Evolutionary conservation across 2,329 filamentous ascomycete genomes (phyloP).

Genomic region (Lecanicillium sp.): DNA sequence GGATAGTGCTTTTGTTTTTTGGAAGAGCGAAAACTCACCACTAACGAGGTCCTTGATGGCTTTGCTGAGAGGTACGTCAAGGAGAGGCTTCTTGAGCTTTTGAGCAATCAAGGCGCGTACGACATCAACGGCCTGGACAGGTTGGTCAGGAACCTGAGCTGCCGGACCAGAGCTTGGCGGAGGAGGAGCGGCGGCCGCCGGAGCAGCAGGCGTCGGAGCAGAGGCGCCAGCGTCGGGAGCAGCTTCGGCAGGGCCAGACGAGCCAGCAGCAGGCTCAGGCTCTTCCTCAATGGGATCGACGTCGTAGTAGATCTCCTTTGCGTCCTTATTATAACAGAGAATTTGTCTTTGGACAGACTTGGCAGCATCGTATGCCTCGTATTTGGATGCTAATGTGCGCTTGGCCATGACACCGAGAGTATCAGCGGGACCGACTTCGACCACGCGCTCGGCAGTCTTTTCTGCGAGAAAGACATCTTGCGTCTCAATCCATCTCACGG

Average conservation of each 20-base stretch:
- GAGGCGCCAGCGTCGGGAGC: constrained; percentile 46
- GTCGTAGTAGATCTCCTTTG: constrained; percentile 99
- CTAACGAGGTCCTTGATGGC: constrained; percentile 98
- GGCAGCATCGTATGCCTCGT: constrained; percentile 96
- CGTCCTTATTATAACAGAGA: constrained; percentile 98
- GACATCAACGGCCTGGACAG: constrained; percentile 83
- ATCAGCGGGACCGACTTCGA: constrained; percentile 94
- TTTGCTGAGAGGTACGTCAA: constrained; percentile 86
- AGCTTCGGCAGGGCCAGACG: constrained; percentile 38
- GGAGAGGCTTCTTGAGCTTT: constrained; percentile 90
- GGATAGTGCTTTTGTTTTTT: background rate
- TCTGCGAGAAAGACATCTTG: constrained; percentile 99
- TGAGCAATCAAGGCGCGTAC: constrained; percentile 85
- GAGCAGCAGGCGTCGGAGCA: constrained; percentile 45
- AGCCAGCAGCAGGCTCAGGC: constrained; percentile 50
- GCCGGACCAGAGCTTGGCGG: constrained; percentile 75
- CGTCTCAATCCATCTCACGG: constrained; percentile 99
- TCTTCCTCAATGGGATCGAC: constrained; percentile 93
- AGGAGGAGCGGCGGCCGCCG: constrained; percentile 48
- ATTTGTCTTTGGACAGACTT: constrained; percentile 96
- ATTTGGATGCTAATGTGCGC: constrained; percentile 90
- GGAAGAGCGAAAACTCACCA: constrained; percentile 51
- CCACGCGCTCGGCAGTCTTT: constrained; percentile 91
- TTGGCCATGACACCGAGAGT: constrained; percentile 97
- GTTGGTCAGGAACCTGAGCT: constrained; percentile 75